Base-by-base conservation (phyloP, 176 grass and related monocot species). In the Saccharum spontaneum region DNA sequence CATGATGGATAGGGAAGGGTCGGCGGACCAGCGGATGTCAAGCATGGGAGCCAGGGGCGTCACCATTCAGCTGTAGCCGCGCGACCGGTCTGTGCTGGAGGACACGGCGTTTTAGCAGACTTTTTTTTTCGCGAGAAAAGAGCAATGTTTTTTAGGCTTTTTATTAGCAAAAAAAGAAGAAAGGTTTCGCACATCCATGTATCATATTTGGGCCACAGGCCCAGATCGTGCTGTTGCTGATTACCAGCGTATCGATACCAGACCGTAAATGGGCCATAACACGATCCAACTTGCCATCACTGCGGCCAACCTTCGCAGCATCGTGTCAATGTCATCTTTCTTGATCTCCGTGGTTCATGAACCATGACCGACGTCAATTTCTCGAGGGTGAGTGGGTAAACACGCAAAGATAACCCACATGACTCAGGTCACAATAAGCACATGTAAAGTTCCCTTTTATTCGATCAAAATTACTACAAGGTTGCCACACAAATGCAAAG, bases 61-160 rank as follows among this genome's bases (percentile, higher is more conserved):
- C 52, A 94, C 92, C 66, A 92, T 94, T 60, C 92, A 94, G 82
- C 79, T 94, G 61, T 94, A 92, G 68, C 3, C n/a, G 10, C 20
- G 2, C 20, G 15, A n/a, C 7, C 54, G 7, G 52, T 22, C 20
- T 20, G 20, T 59, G 17, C 18, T 17, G 50, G 50, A 57, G 7
- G 54, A 23, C 55, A 60, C 55, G 20, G 22, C 22, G 9, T 60
- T 57, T 57, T 57, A 57, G 54, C 20, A 9, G 17, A 52, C 50
- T 22, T 30, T 14, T 28, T 18, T 38, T 18, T 18, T 20, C 0
- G 15, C 2, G 17, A 20, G 37, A 69, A 17, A 39, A 12, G 62
- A 31, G 23, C 26, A 64, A 15, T 22, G 24, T 13, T 64, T 30
- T 26, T 11, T 63, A 24, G 55, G 22, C 20, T 1, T 55, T 55